A percentile compares a stretch with the other conserved stretches of the same genome.
Evolutionary conservation across 257 asterid genomes (phyloP).

Genomic region (Nicotiana noctiflora): DNA sequence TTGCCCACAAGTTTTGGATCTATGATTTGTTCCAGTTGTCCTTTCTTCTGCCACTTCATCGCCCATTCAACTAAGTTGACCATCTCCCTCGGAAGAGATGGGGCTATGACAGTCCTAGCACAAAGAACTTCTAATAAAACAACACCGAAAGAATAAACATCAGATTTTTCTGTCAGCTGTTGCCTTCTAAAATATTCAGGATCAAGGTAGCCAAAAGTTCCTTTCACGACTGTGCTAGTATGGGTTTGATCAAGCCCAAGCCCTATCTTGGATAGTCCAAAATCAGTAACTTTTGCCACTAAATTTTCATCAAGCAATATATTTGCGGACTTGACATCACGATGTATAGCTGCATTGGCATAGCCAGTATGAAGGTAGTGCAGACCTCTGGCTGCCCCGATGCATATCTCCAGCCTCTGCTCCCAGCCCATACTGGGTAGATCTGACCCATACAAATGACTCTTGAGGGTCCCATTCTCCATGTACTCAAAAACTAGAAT

Average conservation of each 20-base stretch:
- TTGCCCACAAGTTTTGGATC: too few relatives aligned
- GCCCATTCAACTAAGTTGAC: too few relatives aligned
- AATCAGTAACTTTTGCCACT: background rate
- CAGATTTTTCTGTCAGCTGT: background rate
- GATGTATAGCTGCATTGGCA: background rate
- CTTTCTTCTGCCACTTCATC: background rate
- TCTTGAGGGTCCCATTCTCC: background rate
- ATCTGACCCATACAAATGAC: background rate
- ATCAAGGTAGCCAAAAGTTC: background rate
- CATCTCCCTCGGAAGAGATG: background rate
- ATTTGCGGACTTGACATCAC: slow-evolving; percentile 1
- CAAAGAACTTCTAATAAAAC: background rate
- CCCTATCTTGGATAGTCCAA: background rate
- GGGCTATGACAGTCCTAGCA: too few relatives aligned
- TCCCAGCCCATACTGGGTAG: background rate
- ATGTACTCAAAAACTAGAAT: background rate
- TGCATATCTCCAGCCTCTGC: slow-evolving; percentile 6
- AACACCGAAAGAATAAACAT: background rate
- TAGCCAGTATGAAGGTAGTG: background rate
- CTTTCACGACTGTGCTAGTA: background rate
- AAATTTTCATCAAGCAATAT: slow-evolving; percentile 2
- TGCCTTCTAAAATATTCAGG: background rate
- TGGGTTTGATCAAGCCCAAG: background rate
- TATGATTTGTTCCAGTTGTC: too few relatives aligned
- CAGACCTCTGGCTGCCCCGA: slow-evolving; percentile 6